Base-by-base conservation (phyloP, 257 asterid species). In the Plantago elongata region DNA sequence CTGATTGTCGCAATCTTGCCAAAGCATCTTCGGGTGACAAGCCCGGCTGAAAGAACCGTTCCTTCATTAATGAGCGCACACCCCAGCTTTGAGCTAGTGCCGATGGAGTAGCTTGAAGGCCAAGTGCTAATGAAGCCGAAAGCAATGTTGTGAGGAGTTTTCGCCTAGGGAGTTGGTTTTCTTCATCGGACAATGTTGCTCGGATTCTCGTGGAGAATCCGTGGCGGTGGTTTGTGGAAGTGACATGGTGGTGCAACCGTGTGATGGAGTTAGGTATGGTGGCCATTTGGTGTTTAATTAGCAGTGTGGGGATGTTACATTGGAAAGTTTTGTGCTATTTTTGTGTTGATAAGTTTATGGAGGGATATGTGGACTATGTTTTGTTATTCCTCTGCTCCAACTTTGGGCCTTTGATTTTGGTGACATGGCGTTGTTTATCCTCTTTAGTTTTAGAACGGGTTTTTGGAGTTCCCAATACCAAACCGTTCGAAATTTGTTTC, bases 61-160 rank as follows among this genome's bases (percentile, higher is more conserved):
- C 89, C 52, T 45, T 10, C 15, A 79, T 9, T 57, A 79, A 63
- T 1, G 89, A 82, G 13, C 80, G 85, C 4, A 75, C 74, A 7
- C 89, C 89, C 89, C 89, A 82, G 3, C 71, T 77, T 64, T 82
- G 65, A 8, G 88, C 83, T 13, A 64, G 48, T 18, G 85, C 83
- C 29, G 6, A 34, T 49, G 86, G 84, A 1, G 70, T 66, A 42
- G 69, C 64, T 50, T 72, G 77, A 0, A 78, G 77, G 70, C 71
- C 77, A 54, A 79, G 27, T 37, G 78, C 77, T 22, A 77, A 16
- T 10, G 94, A 77, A 29, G 80, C 52, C 1, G 84, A 65, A 30
- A 81, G 45, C 50, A 86, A 12, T 1, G 91, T 69, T 58, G 80
- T 74, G 9, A 86, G 5, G 45, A 82, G 13, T 63, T 73, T 77